A percentile compares a stretch with the other conserved stretches of the same genome.
Conservation (phyloP, 2,329 filamentous ascomycete species). For the Hypoxylon sp. region DNA sequence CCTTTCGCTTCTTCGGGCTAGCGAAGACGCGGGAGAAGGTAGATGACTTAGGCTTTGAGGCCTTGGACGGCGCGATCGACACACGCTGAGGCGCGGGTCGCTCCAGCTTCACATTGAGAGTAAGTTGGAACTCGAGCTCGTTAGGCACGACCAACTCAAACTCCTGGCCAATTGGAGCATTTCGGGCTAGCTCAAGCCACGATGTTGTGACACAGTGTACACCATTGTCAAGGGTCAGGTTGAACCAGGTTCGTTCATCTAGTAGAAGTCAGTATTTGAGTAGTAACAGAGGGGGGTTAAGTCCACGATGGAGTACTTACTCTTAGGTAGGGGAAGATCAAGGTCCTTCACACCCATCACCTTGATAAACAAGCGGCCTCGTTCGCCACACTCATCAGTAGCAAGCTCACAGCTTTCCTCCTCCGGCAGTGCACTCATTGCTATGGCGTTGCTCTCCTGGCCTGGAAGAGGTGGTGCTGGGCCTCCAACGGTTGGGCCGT, state of each 20-base stretch:
- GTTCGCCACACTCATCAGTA: conserved; percentile 81
- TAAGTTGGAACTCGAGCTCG: conserved; percentile 98
- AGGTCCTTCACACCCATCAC: conserved; percentile 98
- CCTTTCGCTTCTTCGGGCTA: conserved; percentile 96
- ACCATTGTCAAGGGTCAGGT: conserved; percentile 96
- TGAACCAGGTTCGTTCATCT: conserved; percentile 94
- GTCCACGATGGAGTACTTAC: conserved; percentile 61
- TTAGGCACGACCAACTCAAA: conserved; percentile 97
- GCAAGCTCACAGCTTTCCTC: conserved; percentile 67
- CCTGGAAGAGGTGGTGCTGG: conserved; percentile 85
- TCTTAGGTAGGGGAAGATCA: conserved; percentile 87
- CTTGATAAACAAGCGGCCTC: conserved; percentile 94
- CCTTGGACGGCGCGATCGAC: conserved; percentile 68
- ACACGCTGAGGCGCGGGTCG: conserved; percentile 72
- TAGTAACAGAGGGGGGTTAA: neutral
- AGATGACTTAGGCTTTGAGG: conserved; percentile 76
- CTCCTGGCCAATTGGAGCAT: conserved; percentile 94
- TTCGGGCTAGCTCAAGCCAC: conserved; percentile 90
- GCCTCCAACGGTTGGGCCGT: conserved; percentile 59
- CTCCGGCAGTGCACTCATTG: conserved; percentile 73
- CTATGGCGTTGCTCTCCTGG: conserved; percentile 79
- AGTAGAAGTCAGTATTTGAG: conserved; percentile 32
- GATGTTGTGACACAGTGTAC: conserved; percentile 97
- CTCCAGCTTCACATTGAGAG: conserved; percentile 92
- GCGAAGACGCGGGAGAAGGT: conserved; percentile 92